phyloP scores from a whole-genome alignment of 495 filamentous ascomycete genomes.

The Gamarada debralockiae region DNA sequence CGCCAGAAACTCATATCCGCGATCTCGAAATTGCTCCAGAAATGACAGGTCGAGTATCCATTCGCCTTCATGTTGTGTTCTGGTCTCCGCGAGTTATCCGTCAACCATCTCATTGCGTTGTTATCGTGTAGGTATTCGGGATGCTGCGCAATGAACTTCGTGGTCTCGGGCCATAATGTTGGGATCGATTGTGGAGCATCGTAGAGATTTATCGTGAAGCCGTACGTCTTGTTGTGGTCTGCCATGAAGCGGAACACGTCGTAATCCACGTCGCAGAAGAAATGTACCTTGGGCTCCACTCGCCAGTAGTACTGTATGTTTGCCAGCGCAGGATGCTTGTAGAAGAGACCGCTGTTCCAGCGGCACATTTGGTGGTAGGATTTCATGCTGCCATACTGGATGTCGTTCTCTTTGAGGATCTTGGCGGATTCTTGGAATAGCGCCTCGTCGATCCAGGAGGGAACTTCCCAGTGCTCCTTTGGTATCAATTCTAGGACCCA shows the following conservation, averaged over 20 bases:
- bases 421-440: conserved; percentile 80
- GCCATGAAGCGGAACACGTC: conserved; percentile 98
- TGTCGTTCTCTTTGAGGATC: conserved; percentile 74
- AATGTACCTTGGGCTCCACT: conserved; percentile 97
- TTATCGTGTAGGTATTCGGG: conserved; percentile 76
- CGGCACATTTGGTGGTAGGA: conserved; percentile 99
- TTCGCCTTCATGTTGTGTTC: conserved; percentile 74
- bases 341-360: conserved; percentile 98
- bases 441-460: conserved; percentile 86
- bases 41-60: conserved; percentile 98
- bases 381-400: conserved; percentile 83
- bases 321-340: conserved; percentile 85
- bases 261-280: conserved; percentile 99
- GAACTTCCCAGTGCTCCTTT: conserved; percentile 89
- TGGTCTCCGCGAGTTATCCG: conserved; percentile 71
- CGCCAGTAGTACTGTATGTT: conserved; percentile 95
- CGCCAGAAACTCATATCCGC: conserved; percentile 95
- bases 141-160: conserved; percentile 81
- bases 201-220: conserved; percentile 97
- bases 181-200: conserved; percentile 83
- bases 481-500: conserved; percentile 69
- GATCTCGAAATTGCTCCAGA: conserved; percentile 99
- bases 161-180: conserved; percentile 91
- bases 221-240: conserved; percentile 97
- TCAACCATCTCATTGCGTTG: conserved; percentile 85